Percentiles rank a stretch among this genome's conserved stretches.
These are phyloP conservation scores for Mycena indigotica DNA, from an alignment of 768 basidiomycete genomes.

Conservation along the genomic window DNA sequence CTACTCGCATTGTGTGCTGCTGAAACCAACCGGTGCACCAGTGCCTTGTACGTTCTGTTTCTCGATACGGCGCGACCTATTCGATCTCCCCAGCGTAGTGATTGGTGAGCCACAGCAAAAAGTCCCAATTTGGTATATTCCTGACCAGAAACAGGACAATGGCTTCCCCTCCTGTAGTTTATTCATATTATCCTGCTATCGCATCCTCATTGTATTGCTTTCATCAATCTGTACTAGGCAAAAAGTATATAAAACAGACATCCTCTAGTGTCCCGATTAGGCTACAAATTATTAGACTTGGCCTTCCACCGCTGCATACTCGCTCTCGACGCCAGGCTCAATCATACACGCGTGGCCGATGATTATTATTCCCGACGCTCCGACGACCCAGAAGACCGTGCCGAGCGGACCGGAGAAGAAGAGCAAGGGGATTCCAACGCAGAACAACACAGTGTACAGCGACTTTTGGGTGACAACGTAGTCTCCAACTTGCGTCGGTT, in stretches of 20 bases:
- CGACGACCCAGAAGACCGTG: slow-evolving; percentile 95
- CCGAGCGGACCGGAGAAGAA: slow-evolving; percentile 74
- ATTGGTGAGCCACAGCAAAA: slow-evolving; percentile 57
- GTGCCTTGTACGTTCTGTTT: slow-evolving; percentile 95
- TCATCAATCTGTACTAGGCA: slow-evolving; percentile 18
- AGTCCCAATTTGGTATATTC: not conserved
- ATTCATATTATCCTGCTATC: slow-evolving; percentile 15
- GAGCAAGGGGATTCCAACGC: slow-evolving; percentile 88
- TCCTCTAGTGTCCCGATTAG: not conserved
- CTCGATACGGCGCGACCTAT: slow-evolving; percentile 90
- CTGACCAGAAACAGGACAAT: slow-evolving; percentile 62
- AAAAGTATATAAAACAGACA: not conserved
- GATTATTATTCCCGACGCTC: slow-evolving; percentile 82
- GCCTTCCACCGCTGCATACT: slow-evolving; percentile 82
- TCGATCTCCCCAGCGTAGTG: slow-evolving; percentile 86
- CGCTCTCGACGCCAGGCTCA: slow-evolving; percentile 94
- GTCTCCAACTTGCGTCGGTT: slow-evolving; percentile 81
- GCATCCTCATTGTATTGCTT: slow-evolving; percentile 18
- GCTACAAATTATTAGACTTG: slow-evolving; percentile 49
- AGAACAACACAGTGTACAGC: slow-evolving; percentile 86
- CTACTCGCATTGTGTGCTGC: slow-evolving; percentile 86
- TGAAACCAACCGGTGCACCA: slow-evolving; percentile 82
- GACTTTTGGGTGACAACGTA: slow-evolving; percentile 86
- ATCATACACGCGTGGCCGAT: slow-evolving; percentile 84
- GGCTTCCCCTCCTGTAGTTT: slow-evolving; percentile 63